A percentile compares a stretch with the other conserved stretches of the same genome.
Evolutionary conservation across 768 basidiomycete species (phyloP).

Genomic region (Sistotremastrum suecicum): DNA sequence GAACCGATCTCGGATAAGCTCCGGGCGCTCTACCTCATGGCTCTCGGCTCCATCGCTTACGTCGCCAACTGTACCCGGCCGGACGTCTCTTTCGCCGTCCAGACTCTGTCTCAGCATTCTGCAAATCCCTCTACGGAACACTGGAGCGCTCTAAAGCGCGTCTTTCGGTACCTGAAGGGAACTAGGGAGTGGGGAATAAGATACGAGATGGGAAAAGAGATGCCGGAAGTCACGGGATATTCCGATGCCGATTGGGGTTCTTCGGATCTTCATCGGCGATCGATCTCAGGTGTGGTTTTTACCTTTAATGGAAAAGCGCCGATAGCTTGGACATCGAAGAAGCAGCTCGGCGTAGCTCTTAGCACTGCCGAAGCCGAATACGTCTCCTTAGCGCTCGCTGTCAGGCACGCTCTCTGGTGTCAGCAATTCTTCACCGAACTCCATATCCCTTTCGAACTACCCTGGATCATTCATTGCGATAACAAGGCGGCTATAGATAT

Average conservation of each 20-base stretch:
- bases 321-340: slow-evolving; percentile 21
- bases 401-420: slow-evolving; percentile 11
- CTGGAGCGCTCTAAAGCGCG: slow-evolving; percentile 13
- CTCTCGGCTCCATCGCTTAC: slow-evolving; percentile 20
- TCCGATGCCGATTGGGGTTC: slow-evolving; percentile 18
- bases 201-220: too few species aligned
- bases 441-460: not conserved
- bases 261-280: slow-evolving; percentile 15
- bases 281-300: slow-evolving; percentile 17
- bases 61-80: slow-evolving; percentile 18
- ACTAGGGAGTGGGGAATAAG: slow-evolving; percentile 10
- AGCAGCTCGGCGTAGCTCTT: slow-evolving; percentile 17
- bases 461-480: slow-evolving; percentile 6
- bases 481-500: slow-evolving; percentile 12
- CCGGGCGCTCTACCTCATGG: too few species aligned
- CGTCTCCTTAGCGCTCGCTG: slow-evolving; percentile 13
- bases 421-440: slow-evolving; percentile 7
- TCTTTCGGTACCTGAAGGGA: slow-evolving; percentile 16
- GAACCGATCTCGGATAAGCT: too few species aligned
- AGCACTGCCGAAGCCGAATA: slow-evolving; percentile 25
- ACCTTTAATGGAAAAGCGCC: slow-evolving; percentile 14
- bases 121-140: slow-evolving; percentile 10
- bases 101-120: slow-evolving; percentile 13
- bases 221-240: too few species aligned
- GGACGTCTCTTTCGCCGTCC: slow-evolving; percentile 18